Base-by-base conservation (phyloP, 129 eudicot species). In the Solidago caesia region DNA sequence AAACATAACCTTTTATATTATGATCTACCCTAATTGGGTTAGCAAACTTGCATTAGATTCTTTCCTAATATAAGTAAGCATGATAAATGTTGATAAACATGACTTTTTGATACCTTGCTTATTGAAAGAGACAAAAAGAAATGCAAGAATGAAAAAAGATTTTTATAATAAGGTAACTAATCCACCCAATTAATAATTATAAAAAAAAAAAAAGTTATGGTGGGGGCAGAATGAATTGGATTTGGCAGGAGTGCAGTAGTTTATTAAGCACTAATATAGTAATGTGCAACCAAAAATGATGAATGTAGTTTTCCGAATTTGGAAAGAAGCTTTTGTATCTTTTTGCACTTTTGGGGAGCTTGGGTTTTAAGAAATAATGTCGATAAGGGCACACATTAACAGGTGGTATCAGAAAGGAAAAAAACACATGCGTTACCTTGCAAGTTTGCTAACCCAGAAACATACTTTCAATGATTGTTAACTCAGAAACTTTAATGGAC, bases 41-140 rank as follows among this genome's bases (percentile, higher is more conserved):
- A 51, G 83, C 64, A 48, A 39, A 43, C 29, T 67, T 27, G 77
- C 63, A 64, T 21, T 64, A 44, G 70, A 29, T 68, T 67, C 43
- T 68, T 64, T 39, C 67, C 75, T 44, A 15, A 46, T 75, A 21
- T 21, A 80, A 61, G 70, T 64, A 45, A 63, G 48, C 46, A 64
- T 44, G 39, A 63, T 48, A 7, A 12, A 16, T 29, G 55, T 46
- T 71, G 13, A 63, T 44, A 16, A 67, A 21, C 52, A 57, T 4
- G 58, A 44, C 27, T 58, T 67, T 45, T 74, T 76, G 61, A 76
- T 80, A 55, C 21, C 69, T 76, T 84, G 84, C 72, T 67, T 76
- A 73, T 39, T 49, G 77, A 68, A 64, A 59, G 47, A 51, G 75
- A 66, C 79, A 75, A 71, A 72, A 71, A 21, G 51, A 73, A 53